These are phyloP conservation scores for Telfairia occidentalis DNA, from an alignment of 331 rosid genomes.

Conservation along the genomic window DNA sequence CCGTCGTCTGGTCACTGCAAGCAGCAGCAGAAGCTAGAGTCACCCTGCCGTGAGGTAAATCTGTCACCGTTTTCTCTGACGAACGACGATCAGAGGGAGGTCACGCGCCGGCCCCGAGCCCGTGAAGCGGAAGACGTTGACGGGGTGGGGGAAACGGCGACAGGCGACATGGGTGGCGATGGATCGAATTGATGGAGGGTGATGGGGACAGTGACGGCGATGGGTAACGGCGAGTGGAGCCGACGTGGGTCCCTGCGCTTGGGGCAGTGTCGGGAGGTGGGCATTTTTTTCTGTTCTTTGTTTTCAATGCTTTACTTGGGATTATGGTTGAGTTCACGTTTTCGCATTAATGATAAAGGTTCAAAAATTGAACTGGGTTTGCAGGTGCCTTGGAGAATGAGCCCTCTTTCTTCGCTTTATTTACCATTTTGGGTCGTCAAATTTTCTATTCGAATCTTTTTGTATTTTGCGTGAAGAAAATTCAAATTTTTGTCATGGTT, in stretches of 20 bases:
- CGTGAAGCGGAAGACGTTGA: not conserved
- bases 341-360: conserved; percentile 1
- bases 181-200: not conserved
- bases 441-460: not conserved
- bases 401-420: not conserved
- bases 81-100: not conserved
- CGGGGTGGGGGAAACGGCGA: not conserved
- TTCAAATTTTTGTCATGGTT: not conserved
- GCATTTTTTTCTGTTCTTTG: not conserved
- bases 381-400: not conserved
- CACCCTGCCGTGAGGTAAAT: conserved; percentile 3
- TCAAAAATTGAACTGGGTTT: not conserved
- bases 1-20: conserved; percentile 8
- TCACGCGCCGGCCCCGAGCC: not conserved
- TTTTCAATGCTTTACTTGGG: conserved; percentile 3
- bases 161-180: conserved; percentile 1
- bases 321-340: conserved; percentile 12
- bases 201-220: conserved; percentile 18
- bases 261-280: not conserved
- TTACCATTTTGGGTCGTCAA: not conserved
- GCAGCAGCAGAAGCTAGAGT: not conserved
- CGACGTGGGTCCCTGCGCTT: not conserved
- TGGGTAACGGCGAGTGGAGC: conserved; percentile 22
- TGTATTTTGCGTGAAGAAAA: not conserved
- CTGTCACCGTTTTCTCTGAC: not conserved